phyloP scores from a whole-genome alignment of 495 filamentous ascomycete genomes.

The Ascodesmis nigricans region DNA sequence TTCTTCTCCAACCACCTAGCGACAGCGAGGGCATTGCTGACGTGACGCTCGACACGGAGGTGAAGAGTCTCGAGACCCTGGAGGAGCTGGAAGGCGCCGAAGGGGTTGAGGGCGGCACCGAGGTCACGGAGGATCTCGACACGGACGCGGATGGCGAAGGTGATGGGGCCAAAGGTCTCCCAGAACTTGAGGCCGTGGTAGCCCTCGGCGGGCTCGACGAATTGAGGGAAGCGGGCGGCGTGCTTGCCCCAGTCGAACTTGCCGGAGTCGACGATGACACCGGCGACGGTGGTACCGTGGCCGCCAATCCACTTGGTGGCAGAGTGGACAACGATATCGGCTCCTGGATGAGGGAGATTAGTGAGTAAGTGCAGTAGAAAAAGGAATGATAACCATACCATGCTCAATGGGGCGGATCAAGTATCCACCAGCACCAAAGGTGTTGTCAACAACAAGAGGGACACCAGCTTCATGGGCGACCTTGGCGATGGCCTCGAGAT shows the following conservation, averaged over 20 bases:
- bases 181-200: constrained; percentile 96
- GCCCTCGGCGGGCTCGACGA: constrained; percentile 74
- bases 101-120: constrained; percentile 68
- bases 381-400: constrained; percentile 28
- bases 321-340: constrained; percentile 85
- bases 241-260: constrained; percentile 95
- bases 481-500: constrained; percentile 66
- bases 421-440: constrained; percentile 90
- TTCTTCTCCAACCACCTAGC: constrained; percentile 71
- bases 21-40: constrained; percentile 57
- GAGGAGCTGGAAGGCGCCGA: constrained; percentile 84
- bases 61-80: constrained; percentile 79
- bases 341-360: constrained; percentile 19
- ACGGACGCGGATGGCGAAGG: constrained; percentile 62
- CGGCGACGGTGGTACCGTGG: constrained; percentile 87
- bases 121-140: constrained; percentile 81
- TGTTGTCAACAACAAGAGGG: constrained; percentile 87
- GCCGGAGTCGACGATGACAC: constrained; percentile 73
- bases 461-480: constrained; percentile 61
- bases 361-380: background rate
- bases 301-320: constrained; percentile 99
- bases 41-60: constrained; percentile 70
- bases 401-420: constrained; percentile 75
- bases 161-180: constrained; percentile 76
- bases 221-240: constrained; percentile 73